A percentile compares a stretch with the other conserved stretches of the same genome.
phyloP scores from a whole-genome alignment of 108 stramenopile species.

The Chaetoceros tenuissimus region DNA sequence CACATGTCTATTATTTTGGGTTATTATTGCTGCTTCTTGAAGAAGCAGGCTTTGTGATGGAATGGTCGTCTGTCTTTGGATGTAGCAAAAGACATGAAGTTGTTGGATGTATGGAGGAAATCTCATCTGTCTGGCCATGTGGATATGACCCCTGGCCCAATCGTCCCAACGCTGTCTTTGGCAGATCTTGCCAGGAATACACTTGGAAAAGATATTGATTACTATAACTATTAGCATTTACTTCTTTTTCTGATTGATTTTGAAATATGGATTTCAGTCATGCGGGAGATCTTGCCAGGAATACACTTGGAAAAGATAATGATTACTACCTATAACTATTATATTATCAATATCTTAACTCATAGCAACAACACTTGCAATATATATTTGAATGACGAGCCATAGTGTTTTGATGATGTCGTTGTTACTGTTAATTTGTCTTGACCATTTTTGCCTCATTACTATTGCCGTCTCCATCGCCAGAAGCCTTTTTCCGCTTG shows the following conservation, averaged over 20 bases:
- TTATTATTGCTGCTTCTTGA: constrained; percentile 43
- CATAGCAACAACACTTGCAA: too few species aligned
- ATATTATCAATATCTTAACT: too few species aligned
- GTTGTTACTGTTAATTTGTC: too few species aligned
- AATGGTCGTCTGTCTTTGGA: constrained; percentile 27
- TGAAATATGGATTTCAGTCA: too few species aligned
- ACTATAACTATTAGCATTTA: too few species aligned
- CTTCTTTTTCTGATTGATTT: too few species aligned
- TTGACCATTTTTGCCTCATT: not conserved
- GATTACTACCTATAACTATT: too few species aligned
- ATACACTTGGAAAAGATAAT: constrained; percentile 21
- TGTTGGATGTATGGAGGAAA: constrained; percentile 36
- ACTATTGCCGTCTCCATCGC: constrained; percentile 1
- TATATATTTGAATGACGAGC: too few species aligned
- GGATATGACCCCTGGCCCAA: constrained; percentile 37
- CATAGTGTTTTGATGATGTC: too few species aligned
- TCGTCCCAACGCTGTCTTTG: constrained; percentile 19
- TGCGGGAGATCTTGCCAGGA: constrained; percentile 24
- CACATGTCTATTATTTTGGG: constrained; percentile 55
- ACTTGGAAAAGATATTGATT: constrained; percentile 24
- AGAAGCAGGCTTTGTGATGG: constrained; percentile 49
- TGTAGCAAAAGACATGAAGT: constrained; percentile 42
- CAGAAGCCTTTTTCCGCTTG: constrained; percentile 9
- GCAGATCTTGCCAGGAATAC: constrained; percentile 21
- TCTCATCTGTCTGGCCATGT: constrained; percentile 35